A percentile compares a stretch with the other conserved stretches of the same genome.
These are phyloP conservation scores for Salix exigua DNA, from an alignment of 345 rosid species.

Conservation along the genomic window DNA sequence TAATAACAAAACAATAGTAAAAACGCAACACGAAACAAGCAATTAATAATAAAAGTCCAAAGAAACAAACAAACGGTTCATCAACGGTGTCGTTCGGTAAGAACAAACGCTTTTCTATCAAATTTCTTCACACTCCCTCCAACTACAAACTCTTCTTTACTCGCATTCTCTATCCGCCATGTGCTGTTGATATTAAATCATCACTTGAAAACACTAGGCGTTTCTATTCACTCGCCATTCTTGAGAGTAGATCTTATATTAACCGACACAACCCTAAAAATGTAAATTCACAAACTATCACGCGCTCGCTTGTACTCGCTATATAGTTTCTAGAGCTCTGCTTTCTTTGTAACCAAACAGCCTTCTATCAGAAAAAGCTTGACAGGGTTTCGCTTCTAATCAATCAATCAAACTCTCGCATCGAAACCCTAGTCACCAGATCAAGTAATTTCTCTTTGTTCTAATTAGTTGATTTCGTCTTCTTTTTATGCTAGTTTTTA, in stretches of 20 bases:
- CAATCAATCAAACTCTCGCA: neutral
- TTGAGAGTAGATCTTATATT: neutral
- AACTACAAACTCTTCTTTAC: neutral
- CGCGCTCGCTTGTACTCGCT: neutral
- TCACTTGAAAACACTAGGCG: neutral
- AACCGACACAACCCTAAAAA: neutral
- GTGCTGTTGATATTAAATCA: neutral
- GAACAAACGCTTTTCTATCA: neutral
- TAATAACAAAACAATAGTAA: no score
- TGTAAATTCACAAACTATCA: neutral
- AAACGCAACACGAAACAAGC: no score
- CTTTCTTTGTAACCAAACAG: neutral
- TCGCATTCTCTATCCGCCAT: neutral
- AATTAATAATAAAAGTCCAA: neutral
- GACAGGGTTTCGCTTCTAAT: slow-evolving; percentile 20
- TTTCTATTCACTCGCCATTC: neutral
- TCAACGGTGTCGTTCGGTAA: no score
- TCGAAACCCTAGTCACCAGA: slow-evolving; percentile 31
- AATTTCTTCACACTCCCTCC: neutral
- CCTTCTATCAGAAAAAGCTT: neutral
- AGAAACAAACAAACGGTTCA: no score
- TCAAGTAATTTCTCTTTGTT: slow-evolving; percentile 24
- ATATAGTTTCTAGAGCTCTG: no score
- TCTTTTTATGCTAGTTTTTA: neutral
- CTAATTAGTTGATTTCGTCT: neutral